Base-by-base conservation (phyloP, 208 protist genomes). In the Crithidia brevicula region DNA sequence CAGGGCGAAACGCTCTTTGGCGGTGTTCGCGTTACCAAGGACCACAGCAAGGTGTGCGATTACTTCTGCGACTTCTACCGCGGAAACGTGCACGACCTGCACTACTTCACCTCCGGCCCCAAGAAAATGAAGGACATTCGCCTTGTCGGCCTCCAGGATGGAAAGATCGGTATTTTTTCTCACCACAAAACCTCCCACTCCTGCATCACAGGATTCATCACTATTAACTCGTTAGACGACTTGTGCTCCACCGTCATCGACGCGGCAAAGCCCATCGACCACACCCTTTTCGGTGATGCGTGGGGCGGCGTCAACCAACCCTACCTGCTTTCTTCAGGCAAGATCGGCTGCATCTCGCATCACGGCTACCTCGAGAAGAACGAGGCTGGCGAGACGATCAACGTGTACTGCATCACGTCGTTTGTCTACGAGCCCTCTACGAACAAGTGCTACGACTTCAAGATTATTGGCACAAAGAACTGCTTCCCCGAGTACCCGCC, bases 61-160 rank as follows among this genome's bases (percentile, higher is more conserved):
- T 88, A 84, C 64, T 71, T 76, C 66, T 82, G 78, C 31, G 82
- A 88, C 47, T 88, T 88, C 53, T 88, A 79, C 52, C 69, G 77
- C 20, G 82, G 82, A 3, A 25, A 57, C 3, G 58, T 69, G 22
- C 53, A 74, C 9, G 74, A 82, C 40, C 65, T 83, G 2, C 34
- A 77, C 10, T 88, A 88, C 76, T 84, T 83, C 56, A 88, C 82
- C 7, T 88, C 78, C 27, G 78, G 82, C 28, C 82, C 82, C 5
- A 61, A 74, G 57, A 69, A 74, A 31, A 88, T 88, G 82, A 88
- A 88, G 69, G 82, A 88, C 62, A 84, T 88, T 33, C 82, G 82
- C 23, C 72, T 88, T 8, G 73, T 88, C 7, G 69, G 56, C 23
- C 63, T 88, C 25, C 63, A 63, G 9, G 78, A 88, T 40, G 75